These are phyloP conservation scores for Gardenia jasminoides DNA, from an alignment of 257 asterid genomes.

Conservation along the genomic window DNA sequence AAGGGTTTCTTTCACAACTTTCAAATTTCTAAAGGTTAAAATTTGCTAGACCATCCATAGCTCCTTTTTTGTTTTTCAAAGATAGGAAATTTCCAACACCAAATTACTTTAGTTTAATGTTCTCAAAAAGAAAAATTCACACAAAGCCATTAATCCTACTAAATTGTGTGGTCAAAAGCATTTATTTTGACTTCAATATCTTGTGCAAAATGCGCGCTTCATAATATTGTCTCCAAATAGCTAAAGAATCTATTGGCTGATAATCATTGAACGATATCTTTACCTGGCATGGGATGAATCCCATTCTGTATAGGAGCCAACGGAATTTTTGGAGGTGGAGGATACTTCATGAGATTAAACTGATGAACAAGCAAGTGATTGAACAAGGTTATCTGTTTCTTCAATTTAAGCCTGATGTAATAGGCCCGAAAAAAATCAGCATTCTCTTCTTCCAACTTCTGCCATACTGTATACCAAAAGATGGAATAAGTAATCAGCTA, in stretches of 20 bases:
- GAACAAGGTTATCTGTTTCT: constrained; percentile 87
- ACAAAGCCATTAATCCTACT: background rate
- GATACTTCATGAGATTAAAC: constrained; percentile 74
- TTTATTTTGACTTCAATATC: background rate
- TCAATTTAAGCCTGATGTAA: constrained; percentile 89
- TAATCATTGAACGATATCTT: constrained; percentile 15
- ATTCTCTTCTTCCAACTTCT: constrained; percentile 95
- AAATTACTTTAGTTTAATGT: background rate
- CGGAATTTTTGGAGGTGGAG: constrained; percentile 73
- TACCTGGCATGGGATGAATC: constrained; percentile 85
- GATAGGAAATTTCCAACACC: background rate
- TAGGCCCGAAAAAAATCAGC: constrained; percentile 88
- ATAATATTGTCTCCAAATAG: background rate
- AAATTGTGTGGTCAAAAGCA: background rate
- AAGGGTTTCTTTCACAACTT: too few relatives aligned
- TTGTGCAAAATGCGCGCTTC: background rate
- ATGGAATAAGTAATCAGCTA: background rate
- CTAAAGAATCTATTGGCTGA: background rate
- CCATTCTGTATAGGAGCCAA: constrained; percentile 83
- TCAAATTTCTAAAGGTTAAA: too few relatives aligned
- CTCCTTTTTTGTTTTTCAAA: background rate
- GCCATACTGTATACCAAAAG: constrained; percentile 67
- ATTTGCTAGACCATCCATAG: too few relatives aligned
- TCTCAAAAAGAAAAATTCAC: too few relatives aligned
- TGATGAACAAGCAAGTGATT: constrained; percentile 93